Evolutionary conservation across 139 green algal species (phyloP).

Genomic region (Marvania coccoides): DNA sequence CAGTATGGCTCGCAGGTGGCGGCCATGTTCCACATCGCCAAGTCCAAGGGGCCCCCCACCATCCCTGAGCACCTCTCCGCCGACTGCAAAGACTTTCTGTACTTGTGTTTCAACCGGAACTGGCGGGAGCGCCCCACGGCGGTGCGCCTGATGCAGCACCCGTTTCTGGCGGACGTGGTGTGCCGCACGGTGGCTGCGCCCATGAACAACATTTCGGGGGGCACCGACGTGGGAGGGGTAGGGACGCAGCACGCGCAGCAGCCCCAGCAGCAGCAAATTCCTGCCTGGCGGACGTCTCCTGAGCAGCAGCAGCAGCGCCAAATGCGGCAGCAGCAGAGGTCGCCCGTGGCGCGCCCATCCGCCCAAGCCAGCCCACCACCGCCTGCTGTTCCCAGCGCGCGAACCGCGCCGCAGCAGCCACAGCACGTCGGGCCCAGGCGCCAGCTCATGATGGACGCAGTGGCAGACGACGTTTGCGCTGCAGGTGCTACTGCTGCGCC

Average conservation of each 20-base stretch:
- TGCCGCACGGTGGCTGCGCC: background rate
- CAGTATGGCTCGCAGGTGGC: slow-evolving; percentile 49
- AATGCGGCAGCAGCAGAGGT: background rate
- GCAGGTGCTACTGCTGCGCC: too few species aligned
- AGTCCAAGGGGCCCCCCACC: slow-evolving; percentile 61
- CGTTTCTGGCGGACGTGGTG: slow-evolving; percentile 47
- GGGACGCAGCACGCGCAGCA: background rate
- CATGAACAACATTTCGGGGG: background rate
- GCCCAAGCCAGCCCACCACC: too few species aligned
- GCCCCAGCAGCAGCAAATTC: background rate
- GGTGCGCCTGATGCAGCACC: slow-evolving; percentile 63
- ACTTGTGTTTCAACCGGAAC: slow-evolving; percentile 84
- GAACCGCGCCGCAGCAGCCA: too few species aligned
- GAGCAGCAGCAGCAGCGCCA: background rate
- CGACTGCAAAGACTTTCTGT: slow-evolving; percentile 85
- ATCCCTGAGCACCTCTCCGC: slow-evolving; percentile 68
- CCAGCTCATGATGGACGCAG: background rate
- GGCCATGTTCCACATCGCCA: slow-evolving; percentile 90
- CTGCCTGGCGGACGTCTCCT: too few species aligned
- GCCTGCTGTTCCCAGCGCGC: too few species aligned
- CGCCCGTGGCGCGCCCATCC: background rate
- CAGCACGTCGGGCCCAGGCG: background rate
- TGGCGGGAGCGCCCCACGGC: slow-evolving; percentile 58
- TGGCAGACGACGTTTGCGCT: too few species aligned
- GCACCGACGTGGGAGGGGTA: background rate